Evolutionary conservation across 352 stramenopile genomes (phyloP).

Genomic region (Phytophthora megakarya): DNA sequence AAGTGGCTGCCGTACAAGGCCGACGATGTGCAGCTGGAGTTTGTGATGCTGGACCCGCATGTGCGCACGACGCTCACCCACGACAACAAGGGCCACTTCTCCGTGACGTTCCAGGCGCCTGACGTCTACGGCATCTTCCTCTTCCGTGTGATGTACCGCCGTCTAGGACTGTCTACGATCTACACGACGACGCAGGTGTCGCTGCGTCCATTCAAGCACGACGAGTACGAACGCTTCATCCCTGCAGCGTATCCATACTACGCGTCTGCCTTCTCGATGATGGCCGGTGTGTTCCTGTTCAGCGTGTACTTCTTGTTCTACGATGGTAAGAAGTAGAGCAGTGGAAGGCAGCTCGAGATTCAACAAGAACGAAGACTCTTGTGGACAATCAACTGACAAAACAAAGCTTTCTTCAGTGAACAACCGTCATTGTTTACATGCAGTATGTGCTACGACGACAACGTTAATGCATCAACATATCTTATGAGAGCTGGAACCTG

Average conservation of each 20-base stretch:
- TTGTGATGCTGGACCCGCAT: constrained; percentile 95
- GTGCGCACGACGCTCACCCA: constrained; percentile 88
- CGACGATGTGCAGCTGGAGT: constrained; percentile 92
- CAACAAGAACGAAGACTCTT: neutral
- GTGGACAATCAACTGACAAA: neutral
- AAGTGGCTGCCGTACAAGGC: constrained; percentile 81
- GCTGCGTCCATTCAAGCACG: constrained; percentile 94
- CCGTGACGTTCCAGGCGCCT: constrained; percentile 86
- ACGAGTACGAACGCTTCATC: constrained; percentile 96
- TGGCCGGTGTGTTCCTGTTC: constrained; percentile 91
- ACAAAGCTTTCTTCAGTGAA: neutral
- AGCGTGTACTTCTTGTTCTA: constrained; percentile 91
- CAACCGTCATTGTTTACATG: neutral
- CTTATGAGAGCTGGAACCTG: neutral
- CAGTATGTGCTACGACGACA: neutral
- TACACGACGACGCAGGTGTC: constrained; percentile 91
- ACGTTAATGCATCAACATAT: neutral
- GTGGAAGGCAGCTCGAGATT: neutral
- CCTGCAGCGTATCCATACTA: constrained; percentile 94
- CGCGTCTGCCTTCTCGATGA: constrained; percentile 90
- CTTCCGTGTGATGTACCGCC: constrained; percentile 92
- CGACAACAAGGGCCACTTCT: constrained; percentile 76
- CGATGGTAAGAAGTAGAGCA: constrained; percentile 60
- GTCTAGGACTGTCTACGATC: constrained; percentile 86
- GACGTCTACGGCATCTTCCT: constrained; percentile 95